Percentiles rank a stretch among this genome's conserved stretches.
Conservation (phyloP, 2,329 filamentous ascomycete genomes). For the Ophiostoma perfectum region DNA sequence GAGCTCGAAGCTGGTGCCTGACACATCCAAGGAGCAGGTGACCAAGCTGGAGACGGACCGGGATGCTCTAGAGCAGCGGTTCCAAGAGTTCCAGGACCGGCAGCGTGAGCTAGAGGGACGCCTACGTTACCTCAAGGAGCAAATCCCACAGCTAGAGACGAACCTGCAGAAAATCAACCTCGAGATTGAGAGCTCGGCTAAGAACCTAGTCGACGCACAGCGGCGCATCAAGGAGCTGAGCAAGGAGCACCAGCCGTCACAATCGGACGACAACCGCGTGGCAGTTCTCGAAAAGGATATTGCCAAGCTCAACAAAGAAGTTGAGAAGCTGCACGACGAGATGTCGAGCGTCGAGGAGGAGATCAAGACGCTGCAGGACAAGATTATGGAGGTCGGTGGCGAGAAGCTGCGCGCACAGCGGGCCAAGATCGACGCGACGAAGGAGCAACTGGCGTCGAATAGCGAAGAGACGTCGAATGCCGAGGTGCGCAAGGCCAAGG, state of each 20-base stretch:
- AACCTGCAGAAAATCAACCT: slow-evolving; percentile 85
- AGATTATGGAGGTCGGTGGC: slow-evolving; percentile 97
- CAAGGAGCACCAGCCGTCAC: slow-evolving; percentile 59
- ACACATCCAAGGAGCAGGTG: slow-evolving; percentile 84
- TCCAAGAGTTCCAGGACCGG: slow-evolving; percentile 77
- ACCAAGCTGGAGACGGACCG: slow-evolving; percentile 79
- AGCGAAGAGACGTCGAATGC: slow-evolving; percentile 78
- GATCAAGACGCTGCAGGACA: slow-evolving; percentile 87
- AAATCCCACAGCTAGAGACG: slow-evolving; percentile 80
- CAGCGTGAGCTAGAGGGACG: slow-evolving; percentile 72
- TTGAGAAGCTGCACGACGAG: slow-evolving; percentile 73
- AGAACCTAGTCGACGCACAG: slow-evolving; percentile 77
- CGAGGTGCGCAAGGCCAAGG: slow-evolving; percentile 84
- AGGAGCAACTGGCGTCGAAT: slow-evolving; percentile 75
- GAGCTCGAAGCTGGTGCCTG: slow-evolving; percentile 90
- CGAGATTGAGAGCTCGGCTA: slow-evolving; percentile 79
- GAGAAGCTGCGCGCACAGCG: slow-evolving; percentile 87
- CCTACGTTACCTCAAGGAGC: slow-evolving; percentile 65
- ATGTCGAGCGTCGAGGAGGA: slow-evolving; percentile 88
- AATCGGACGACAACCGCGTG: slow-evolving; percentile 71
- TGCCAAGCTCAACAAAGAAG: slow-evolving; percentile 65
- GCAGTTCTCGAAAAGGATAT: slow-evolving; percentile 72
- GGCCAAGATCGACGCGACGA: slow-evolving; percentile 81
- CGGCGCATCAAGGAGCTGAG: slow-evolving; percentile 79
- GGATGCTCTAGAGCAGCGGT: slow-evolving; percentile 76